These are phyloP conservation scores for Echites panduratus DNA, from an alignment of 257 asterid species.

Conservation along the genomic window DNA sequence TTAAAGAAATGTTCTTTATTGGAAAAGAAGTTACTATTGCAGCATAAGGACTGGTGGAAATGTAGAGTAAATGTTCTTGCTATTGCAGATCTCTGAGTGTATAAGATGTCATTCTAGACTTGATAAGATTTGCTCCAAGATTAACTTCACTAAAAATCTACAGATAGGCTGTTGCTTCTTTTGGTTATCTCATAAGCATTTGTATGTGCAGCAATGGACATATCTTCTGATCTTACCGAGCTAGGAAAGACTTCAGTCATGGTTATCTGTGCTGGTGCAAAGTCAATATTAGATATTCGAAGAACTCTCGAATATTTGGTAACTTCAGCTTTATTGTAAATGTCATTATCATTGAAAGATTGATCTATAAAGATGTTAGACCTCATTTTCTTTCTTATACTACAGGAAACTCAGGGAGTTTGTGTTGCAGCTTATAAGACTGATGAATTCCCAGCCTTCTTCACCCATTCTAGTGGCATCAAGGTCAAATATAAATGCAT, in stretches of 20 bases:
- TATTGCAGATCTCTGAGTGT: neutral
- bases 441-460: constrained; percentile 84
- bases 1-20: neutral
- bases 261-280: constrained; percentile 89
- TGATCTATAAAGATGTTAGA: neutral
- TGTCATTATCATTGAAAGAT: neutral
- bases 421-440: constrained; percentile 86
- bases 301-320: constrained; percentile 93
- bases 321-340: constrained; percentile 19
- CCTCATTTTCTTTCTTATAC: constrained; percentile 16
- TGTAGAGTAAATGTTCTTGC: neutral
- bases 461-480: constrained; percentile 80
- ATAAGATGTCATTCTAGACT: neutral
- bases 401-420: constrained; percentile 95
- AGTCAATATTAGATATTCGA: constrained; percentile 86
- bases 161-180: neutral
- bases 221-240: constrained; percentile 93
- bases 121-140: neutral
- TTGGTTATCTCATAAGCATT: neutral
- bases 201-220: constrained; percentile 71
- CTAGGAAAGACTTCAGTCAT: constrained; percentile 88
- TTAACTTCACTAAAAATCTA: neutral
- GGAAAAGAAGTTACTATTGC: neutral
- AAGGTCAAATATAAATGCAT: constrained; percentile 37
- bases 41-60: neutral